Conservation (phyloP, 2,329 filamentous ascomycete genomes). For the Hymenoscyphus linearis region DNA sequence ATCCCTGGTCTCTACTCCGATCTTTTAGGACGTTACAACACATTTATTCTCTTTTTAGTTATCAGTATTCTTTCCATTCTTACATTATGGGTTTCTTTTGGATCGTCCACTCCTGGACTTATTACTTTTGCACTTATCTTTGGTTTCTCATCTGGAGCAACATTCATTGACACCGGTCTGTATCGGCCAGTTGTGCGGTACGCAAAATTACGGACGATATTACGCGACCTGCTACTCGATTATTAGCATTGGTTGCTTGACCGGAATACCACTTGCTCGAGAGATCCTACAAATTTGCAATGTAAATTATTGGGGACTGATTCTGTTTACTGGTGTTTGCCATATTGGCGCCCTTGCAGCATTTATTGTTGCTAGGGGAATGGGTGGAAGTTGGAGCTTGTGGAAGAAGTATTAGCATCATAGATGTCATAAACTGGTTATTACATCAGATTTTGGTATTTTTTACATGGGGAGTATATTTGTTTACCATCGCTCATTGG, state of each 20-base stretch:
- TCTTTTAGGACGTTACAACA: conserved; percentile 76
- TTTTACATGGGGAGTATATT: too few species aligned
- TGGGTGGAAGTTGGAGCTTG: background rate
- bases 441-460: too few species aligned
- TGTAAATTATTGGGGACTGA: background rate
- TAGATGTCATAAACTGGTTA: too few species aligned
- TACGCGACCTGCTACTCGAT: conserved; percentile 65
- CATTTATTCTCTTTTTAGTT: conserved; percentile 65
- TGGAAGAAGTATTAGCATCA: background rate
- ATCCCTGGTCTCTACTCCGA: conserved; percentile 78
- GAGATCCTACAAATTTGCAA: background rate
- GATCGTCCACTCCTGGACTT: conserved; percentile 55
- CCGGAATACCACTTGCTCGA: background rate
- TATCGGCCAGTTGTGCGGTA: conserved; percentile 76
- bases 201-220: conserved; percentile 76
- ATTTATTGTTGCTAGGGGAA: too few species aligned
- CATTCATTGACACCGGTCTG: conserved; percentile 82
- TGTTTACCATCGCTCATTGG: too few species aligned
- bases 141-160: conserved; percentile 80
- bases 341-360: too few species aligned
- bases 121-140: conserved; percentile 73
- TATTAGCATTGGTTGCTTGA: background rate
- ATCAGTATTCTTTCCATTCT: conserved; percentile 58
- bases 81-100: conserved; percentile 70
- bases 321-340: too few species aligned